These are phyloP conservation scores for Chlorella sp. DNA, from an alignment of 139 green algal species.

Conservation along the genomic window DNA sequence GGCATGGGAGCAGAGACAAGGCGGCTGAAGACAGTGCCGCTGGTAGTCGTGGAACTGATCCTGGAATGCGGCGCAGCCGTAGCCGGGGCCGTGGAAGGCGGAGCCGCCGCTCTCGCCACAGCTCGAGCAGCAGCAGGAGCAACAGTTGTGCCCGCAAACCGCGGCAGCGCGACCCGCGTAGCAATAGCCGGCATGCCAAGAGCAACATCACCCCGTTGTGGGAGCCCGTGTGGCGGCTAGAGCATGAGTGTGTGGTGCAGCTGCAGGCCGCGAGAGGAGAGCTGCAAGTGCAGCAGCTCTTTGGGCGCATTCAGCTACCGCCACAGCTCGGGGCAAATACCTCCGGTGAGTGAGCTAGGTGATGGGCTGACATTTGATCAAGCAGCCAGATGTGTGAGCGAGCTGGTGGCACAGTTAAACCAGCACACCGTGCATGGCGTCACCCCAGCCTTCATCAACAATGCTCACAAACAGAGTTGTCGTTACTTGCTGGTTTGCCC, in stretches of 20 bases:
- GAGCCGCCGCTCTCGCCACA: neutral
- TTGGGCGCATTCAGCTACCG: neutral
- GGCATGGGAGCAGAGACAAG: neutral
- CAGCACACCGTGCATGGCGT: too few species aligned
- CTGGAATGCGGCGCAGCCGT: neutral
- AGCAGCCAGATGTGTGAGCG: too few species aligned
- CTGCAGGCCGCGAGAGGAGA: neutral
- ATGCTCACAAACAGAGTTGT: too few species aligned
- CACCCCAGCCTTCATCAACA: too few species aligned
- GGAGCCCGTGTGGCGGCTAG: constrained; percentile 4
- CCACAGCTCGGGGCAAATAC: neutral
- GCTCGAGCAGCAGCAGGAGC: neutral
- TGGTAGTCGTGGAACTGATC: neutral
- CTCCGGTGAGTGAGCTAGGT: neutral
- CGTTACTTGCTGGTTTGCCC: too few species aligned
- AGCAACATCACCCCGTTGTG: neutral
- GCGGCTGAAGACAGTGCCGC: too few species aligned
- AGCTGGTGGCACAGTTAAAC: too few species aligned
- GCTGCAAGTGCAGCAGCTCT: neutral
- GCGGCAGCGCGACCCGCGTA: neutral
- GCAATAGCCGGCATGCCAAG: neutral
- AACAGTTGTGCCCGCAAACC: neutral
- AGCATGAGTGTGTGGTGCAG: neutral
- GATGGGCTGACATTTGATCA: neutral
- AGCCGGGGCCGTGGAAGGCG: neutral